Conservation (phyloP, 2,329 filamentous ascomycete genomes). For the Laburnicola sp. region DNA sequence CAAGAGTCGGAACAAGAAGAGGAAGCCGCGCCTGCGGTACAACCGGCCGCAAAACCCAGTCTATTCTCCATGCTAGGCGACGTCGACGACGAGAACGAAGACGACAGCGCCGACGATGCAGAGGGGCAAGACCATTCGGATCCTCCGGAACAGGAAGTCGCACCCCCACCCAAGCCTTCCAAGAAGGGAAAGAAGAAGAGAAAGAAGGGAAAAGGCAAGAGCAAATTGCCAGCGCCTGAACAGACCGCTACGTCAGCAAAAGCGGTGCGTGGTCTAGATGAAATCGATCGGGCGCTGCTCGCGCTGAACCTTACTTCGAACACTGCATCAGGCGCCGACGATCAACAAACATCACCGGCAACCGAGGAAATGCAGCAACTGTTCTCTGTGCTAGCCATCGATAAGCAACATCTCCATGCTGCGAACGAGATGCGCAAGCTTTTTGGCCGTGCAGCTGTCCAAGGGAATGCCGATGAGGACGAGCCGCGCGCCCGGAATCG, state of each 20-base stretch:
- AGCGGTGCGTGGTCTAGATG: conserved; percentile 54
- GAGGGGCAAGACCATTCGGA: conserved; percentile 37
- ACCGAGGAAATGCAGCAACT: conserved; percentile 53
- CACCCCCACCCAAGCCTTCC: conserved; percentile 39
- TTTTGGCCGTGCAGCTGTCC: conserved; percentile 67
- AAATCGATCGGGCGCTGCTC: conserved; percentile 67
- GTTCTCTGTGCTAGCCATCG: conserved; percentile 61
- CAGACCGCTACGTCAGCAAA: conserved; percentile 25
- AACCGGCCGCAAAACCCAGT: conserved; percentile 44
- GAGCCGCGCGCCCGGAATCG: conserved; percentile 55
- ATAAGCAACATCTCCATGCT: conserved; percentile 76
- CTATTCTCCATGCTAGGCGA: conserved; percentile 53
- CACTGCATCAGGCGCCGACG: conserved; percentile 20
- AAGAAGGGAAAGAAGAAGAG: conserved; percentile 62
- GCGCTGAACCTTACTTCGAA: conserved; percentile 53
- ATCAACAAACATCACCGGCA: conserved; percentile 21
- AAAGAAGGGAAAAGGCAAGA: conserved; percentile 61
- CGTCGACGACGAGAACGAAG: conserved; percentile 45
- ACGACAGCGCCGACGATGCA: conserved; percentile 35
- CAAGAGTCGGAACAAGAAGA: conserved; percentile 46
- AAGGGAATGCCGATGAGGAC: conserved; percentile 59
- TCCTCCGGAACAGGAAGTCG: conserved; percentile 26
- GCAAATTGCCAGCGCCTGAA: conserved; percentile 42
- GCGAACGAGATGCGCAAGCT: conserved; percentile 86
- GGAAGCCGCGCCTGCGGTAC: conserved; percentile 13